Evolutionary conservation across 768 basidiomycete genomes (phyloP).

Genomic region (Serendipita vermifera): DNA sequence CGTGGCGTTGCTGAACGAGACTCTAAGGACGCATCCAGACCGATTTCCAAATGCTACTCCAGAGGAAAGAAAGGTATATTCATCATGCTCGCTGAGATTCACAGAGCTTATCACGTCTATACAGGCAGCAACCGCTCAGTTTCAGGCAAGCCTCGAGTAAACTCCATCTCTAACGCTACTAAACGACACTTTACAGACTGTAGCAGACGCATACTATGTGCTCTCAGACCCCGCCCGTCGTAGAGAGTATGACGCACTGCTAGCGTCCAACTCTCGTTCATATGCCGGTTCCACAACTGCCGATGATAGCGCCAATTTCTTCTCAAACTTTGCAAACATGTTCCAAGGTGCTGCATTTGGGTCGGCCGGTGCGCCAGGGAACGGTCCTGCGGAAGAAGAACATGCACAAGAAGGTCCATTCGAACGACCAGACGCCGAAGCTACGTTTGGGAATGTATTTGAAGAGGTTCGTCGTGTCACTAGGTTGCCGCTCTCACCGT

Average conservation of each 20-base stretch:
- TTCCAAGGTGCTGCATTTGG: slow-evolving; percentile 39
- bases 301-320: slow-evolving; percentile 58
- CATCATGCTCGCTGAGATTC: background rate
- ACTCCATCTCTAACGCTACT: slow-evolving; percentile 11
- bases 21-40: slow-evolving; percentile 73
- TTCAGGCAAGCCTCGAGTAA: slow-evolving; percentile 71
- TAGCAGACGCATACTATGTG: slow-evolving; percentile 91
- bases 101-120: background rate
- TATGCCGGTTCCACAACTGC: slow-evolving; percentile 49
- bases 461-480: slow-evolving; percentile 51
- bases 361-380: slow-evolving; percentile 18
- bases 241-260: slow-evolving; percentile 57
- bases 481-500: background rate
- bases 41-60: slow-evolving; percentile 56
- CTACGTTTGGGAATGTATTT: slow-evolving; percentile 80
- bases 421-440: slow-evolving; percentile 57
- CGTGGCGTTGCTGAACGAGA: background rate
- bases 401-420: slow-evolving; percentile 8
- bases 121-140: slow-evolving; percentile 64
- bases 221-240: slow-evolving; percentile 66
- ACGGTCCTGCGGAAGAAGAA: slow-evolving; percentile 15
- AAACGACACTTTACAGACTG: slow-evolving; percentile 36
- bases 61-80: slow-evolving; percentile 36
- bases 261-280: slow-evolving; percentile 35
- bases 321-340: slow-evolving; percentile 58